Base-by-base conservation (phyloP, 345 rosid genomes). In the Eucalyptus sp. region DNA sequence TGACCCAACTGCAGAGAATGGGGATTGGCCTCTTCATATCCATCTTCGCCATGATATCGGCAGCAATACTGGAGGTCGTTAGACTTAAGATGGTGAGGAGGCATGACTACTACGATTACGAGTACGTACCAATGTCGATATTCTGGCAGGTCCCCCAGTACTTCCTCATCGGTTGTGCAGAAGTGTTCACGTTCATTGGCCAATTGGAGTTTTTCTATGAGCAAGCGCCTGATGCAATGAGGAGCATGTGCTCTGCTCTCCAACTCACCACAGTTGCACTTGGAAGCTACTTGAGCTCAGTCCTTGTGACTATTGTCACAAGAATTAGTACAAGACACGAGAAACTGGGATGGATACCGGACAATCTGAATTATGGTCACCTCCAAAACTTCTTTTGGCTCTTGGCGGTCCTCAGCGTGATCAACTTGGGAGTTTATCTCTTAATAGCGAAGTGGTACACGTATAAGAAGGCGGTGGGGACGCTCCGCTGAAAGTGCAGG, bases 81-180 rank as follows among this genome's bases (percentile, higher is more conserved):
- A 66, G 94, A 43, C 93, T 92, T 5, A 86, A 86, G n/a, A 88
- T 88, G 89, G 93, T 90, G 24, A 89, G 87, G 64, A 86, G 90
- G 87, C 87, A 91, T 85, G 84, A 90, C 89, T 91, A 88, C 85
- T 93, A 91, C 37, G 86, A 91, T 3, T 9, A 86, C 25, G 6
- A 86, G 52, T 51, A 84, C 24, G 88, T 91, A 24, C 93, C 95
- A 7, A 79, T 94, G 87, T 89, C 94, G 1, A 91, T 93, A 62
- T 94, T 93, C 68, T 93, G 94, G 94, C 95, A 93, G 88, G 94
- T 91, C 54, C 94, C 96, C 15, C 95, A 91, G 86, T 93, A 94
- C 84, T 92, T 93, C 87, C 89, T 94, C 31, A 88, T 93, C 3
- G 95, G 96, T 15, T 92, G 93, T 64, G 93, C 95, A 24, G 95